Percentiles rank a stretch among this genome's conserved stretches.
Evolutionary conservation across 441 rosid species (phyloP).

Genomic region (Populus hybrid): DNA sequence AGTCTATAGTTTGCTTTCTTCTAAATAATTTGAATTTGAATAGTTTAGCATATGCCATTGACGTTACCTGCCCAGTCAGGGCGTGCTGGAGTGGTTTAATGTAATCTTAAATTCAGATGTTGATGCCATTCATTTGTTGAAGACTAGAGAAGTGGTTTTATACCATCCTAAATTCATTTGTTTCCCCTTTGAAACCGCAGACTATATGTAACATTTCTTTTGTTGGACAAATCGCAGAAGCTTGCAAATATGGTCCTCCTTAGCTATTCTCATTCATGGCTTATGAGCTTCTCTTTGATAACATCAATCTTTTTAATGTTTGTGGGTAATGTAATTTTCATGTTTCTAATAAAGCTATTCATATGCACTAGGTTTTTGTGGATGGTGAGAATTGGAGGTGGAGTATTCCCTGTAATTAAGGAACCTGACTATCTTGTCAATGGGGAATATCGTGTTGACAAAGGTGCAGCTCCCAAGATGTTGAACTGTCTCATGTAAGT

Average conservation of each 20-base stretch:
- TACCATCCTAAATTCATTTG: background rate
- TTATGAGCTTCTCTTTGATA: slow-evolving; percentile 1
- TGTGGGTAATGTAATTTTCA: background rate
- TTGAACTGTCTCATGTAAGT: slow-evolving; percentile 98
- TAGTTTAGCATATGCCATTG: background rate
- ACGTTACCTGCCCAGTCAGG: background rate
- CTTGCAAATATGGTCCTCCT: background rate
- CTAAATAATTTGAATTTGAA: background rate
- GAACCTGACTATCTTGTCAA: slow-evolving; percentile 98
- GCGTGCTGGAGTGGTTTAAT: background rate
- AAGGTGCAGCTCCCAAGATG: slow-evolving; percentile 98
- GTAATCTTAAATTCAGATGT: background rate
- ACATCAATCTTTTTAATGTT: background rate
- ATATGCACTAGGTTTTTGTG: slow-evolving; percentile 67
- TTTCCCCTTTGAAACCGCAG: background rate
- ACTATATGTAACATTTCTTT: background rate
- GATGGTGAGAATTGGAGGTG: slow-evolving; percentile 99
- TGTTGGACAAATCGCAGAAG: background rate
- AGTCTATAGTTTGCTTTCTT: background rate
- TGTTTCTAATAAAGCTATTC: slow-evolving; percentile 10
- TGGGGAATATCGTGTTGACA: slow-evolving; percentile 98
- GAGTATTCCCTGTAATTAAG: slow-evolving; percentile 95
- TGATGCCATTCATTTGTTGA: background rate
- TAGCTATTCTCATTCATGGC: background rate
- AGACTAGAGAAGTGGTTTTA: background rate